phyloP scores from a whole-genome alignment of 2,329 filamentous ascomycete genomes.

The Dactylellina drechsleri region DNA sequence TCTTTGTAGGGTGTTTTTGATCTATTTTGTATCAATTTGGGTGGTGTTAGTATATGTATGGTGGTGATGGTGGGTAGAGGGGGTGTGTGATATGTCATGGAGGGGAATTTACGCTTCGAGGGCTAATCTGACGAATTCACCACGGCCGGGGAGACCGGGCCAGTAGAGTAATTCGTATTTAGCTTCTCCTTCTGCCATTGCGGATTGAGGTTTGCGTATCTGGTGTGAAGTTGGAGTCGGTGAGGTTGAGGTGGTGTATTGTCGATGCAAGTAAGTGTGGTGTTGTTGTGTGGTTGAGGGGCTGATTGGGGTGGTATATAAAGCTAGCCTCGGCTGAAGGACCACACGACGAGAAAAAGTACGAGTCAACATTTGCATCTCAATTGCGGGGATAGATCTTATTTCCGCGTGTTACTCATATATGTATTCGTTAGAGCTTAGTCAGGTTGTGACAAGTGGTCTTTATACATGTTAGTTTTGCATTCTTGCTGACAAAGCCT shows the following conservation, averaged over 20 bases:
- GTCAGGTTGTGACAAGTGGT: too few species aligned
- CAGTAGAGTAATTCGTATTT: conserved; percentile 73
- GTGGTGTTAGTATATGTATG: not conserved
- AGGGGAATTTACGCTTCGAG: conserved; percentile 71
- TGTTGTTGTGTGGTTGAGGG: not conserved
- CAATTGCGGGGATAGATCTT: not conserved
- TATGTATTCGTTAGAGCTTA: too few species aligned
- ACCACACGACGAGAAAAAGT: too few species aligned
- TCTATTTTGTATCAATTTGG: conserved; percentile 60
- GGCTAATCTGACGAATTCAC: conserved; percentile 76
- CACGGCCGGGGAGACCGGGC: conserved; percentile 76
- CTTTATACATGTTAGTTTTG: too few species aligned
- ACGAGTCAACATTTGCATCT: not conserved
- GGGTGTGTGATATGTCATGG: conserved; percentile 61
- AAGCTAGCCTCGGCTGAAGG: not conserved
- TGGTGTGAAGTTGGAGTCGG: not conserved
- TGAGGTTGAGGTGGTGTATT: not conserved
- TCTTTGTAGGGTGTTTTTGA: conserved; percentile 38
- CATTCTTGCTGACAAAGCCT: too few species aligned
- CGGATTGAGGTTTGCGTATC: not conserved
- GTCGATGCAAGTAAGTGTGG: not conserved
- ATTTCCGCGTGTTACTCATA: not conserved
- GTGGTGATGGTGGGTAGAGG: conserved; percentile 51
- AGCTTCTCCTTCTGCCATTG: conserved; percentile 33
- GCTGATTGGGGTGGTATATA: too few species aligned